Conservation (phyloP, 2,329 filamentous ascomycete genomes). For the Paraphaeosphaeria sporulosa region DNA sequence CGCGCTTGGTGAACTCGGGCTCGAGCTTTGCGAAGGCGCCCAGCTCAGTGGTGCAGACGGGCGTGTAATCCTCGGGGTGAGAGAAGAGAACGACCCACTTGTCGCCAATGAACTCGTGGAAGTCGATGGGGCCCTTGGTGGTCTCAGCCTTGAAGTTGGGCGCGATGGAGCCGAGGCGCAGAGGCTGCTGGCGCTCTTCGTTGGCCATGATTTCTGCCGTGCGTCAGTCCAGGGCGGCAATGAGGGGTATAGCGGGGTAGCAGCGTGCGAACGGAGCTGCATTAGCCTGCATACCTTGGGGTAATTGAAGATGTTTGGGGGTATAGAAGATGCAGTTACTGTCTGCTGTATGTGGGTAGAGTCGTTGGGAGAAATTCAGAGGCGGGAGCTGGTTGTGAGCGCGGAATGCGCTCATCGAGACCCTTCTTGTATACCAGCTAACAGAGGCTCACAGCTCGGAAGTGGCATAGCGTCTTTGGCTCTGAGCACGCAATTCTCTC, state of each 20-base stretch:
- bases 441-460: constrained; percentile 29
- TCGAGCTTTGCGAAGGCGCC: constrained; percentile 70
- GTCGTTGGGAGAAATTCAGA: constrained; percentile 7
- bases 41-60: constrained; percentile 69
- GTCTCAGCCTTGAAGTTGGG: constrained; percentile 75
- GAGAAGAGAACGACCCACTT: constrained; percentile 76
- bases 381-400: constrained; percentile 15
- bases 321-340: background rate
- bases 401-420: constrained; percentile 23
- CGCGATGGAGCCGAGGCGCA: constrained; percentile 71
- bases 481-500: constrained; percentile 37
- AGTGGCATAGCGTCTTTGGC: constrained; percentile 42
- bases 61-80: constrained; percentile 69
- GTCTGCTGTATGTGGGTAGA: background rate
- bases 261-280: background rate
- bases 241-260: constrained; percentile 39
- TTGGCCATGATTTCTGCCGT: constrained; percentile 33
- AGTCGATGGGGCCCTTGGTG: constrained; percentile 71
- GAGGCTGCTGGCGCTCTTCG: constrained; percentile 47
- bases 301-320: constrained; percentile 1
- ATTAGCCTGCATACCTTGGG: background rate
- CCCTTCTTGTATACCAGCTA: constrained; percentile 27
- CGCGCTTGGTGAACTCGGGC: constrained; percentile 68
- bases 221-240: constrained; percentile 33
- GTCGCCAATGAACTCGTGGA: constrained; percentile 75